Evolutionary conservation across 140 eudicot species (phyloP).

Genomic region (Artemisia princeps): DNA sequence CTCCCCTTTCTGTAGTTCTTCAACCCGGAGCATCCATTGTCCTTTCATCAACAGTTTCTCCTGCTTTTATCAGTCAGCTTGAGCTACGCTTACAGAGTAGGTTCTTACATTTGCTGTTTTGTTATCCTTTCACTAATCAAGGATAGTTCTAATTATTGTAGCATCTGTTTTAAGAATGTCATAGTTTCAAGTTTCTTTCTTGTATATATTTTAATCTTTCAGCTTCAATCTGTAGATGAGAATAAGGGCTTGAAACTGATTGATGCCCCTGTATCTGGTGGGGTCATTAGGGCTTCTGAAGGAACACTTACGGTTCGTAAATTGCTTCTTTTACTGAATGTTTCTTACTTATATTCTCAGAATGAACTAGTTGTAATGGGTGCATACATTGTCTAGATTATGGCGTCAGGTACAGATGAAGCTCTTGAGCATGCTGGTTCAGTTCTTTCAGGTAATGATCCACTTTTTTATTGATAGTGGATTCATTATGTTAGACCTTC

Average conservation of each 20-base stretch:
- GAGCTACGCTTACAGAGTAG: conserved; percentile 66
- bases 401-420: conserved; percentile 93
- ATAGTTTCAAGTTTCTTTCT: conserved; percentile 10
- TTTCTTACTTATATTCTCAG: conserved; percentile 11
- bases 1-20: conserved; percentile 47
- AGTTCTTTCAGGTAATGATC: conserved; percentile 67
- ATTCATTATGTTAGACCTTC: background rate
- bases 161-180: background rate
- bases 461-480: background rate
- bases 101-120: conserved; percentile 24
- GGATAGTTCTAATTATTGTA: background rate
- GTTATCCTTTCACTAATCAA: conserved; percentile 13
- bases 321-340: conserved; percentile 8
- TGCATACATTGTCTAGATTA: conserved; percentile 42
- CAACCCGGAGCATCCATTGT: conserved; percentile 73
- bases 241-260: conserved; percentile 67
- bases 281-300: conserved; percentile 79
- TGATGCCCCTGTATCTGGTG: conserved; percentile 99
- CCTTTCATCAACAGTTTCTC: conserved; percentile 95
- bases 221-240: conserved; percentile 38
- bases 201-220: conserved; percentile 19
- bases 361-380: conserved; percentile 1
- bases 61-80: conserved; percentile 71
- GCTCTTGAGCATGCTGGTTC: conserved; percentile 77
- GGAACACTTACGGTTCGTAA: conserved; percentile 88